phyloP scores from a whole-genome alignment of 257 asterid genomes.

The Nicotiana undulata region DNA sequence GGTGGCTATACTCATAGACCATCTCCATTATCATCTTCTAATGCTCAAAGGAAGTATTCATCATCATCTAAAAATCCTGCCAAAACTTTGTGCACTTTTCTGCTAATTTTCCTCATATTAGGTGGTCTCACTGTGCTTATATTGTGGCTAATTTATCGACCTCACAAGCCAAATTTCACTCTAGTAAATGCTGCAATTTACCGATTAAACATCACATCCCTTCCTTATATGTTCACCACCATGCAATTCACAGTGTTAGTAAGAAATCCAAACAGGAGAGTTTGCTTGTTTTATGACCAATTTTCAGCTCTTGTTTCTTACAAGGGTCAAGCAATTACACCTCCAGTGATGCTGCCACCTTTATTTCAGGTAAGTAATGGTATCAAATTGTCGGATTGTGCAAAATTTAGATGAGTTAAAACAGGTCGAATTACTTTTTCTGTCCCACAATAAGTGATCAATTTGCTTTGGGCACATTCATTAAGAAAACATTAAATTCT shows the following conservation, averaged over 20 bases:
- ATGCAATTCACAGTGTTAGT: slow-evolving; percentile 55
- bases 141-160: slow-evolving; percentile 50
- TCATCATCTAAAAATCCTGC: neutral
- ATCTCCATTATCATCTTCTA: neutral
- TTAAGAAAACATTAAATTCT: too few species aligned
- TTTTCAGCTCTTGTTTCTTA: slow-evolving; percentile 46
- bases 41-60: neutral
- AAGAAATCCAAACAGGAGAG: slow-evolving; percentile 53
- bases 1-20: neutral
- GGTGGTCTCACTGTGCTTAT: slow-evolving; percentile 39
- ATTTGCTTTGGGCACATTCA: too few species aligned
- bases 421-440: neutral
- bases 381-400: too few species aligned
- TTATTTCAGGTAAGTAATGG: slow-evolving; percentile 22
- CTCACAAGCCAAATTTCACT: slow-evolving; percentile 45
- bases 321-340: slow-evolving; percentile 44
- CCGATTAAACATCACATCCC: slow-evolving; percentile 36
- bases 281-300: slow-evolving; percentile 38
- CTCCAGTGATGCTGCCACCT: slow-evolving; percentile 43
- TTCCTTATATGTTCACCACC: slow-evolving; percentile 35
- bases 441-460: too few species aligned
- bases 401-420: too few species aligned
- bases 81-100: slow-evolving; percentile 17
- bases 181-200: slow-evolving; percentile 47
- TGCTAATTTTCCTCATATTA: slow-evolving; percentile 24